Evolutionary conservation across 306 rosid genomes (phyloP).

Genomic region (Citrullus amarus): DNA sequence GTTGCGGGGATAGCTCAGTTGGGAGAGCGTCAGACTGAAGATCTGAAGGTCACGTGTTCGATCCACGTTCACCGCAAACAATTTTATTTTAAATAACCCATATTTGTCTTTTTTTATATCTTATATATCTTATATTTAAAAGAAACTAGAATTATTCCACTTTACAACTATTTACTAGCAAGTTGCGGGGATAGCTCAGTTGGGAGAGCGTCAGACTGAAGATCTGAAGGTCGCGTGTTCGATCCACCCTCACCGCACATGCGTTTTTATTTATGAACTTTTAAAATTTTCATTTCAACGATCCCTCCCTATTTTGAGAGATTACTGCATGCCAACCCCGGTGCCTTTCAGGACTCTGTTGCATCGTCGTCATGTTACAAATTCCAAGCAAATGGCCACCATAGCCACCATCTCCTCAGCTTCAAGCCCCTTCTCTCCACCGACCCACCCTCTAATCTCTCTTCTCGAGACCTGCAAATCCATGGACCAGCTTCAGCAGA

Average conservation of each 20-base stretch:
- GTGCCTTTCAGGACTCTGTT: constrained; percentile 6
- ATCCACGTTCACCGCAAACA: not conserved
- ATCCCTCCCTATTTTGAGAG: no score
- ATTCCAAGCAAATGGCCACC: constrained; percentile 23
- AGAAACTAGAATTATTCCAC: no score
- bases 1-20: not conserved
- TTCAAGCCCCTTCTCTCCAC: not conserved
- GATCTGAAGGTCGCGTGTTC: no score
- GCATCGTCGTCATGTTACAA: constrained; percentile 13
- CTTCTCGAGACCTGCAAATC: constrained; percentile 44
- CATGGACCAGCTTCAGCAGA: constrained; percentile 56
- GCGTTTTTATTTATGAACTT: no score
- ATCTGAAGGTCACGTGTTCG: not conserved
- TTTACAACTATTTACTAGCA: accelerated
- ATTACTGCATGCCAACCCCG: not conserved
- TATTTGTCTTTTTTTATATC: no score
- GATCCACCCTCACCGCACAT: no score
- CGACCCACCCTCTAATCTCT: constrained; percentile 3
- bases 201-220: no score
- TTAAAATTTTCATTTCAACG: no score
- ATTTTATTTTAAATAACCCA: no score
- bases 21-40: not conserved
- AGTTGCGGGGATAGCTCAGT: no score
- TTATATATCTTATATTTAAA: no score
- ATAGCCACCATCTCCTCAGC: constrained; percentile 14